These are phyloP conservation scores for Acer campestre DNA, from an alignment of 345 rosid species.

Conservation along the genomic window DNA sequence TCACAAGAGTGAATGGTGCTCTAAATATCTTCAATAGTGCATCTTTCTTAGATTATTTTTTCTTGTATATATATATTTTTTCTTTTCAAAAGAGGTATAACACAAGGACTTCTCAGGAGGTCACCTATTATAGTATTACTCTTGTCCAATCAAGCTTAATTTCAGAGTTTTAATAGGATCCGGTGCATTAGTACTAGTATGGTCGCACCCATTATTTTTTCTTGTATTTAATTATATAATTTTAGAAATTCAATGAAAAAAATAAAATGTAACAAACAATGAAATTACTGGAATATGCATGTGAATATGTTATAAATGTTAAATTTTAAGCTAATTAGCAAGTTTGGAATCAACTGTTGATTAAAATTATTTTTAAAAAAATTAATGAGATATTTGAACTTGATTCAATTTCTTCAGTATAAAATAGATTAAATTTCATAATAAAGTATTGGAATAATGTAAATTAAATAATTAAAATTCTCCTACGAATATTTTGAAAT, in stretches of 20 bases:
- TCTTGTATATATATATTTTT: no score
- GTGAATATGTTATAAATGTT: no score
- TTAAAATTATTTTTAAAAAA: no score
- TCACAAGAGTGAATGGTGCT: neutral
- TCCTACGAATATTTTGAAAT: neutral
- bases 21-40: neutral
- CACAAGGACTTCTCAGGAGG: no score
- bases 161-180: no score
- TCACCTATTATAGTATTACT: no score
- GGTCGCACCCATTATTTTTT: neutral
- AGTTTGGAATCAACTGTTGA: no score
- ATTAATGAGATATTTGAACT: neutral
- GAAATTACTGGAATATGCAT: neutral
- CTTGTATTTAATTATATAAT: no score
- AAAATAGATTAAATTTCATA: neutral
- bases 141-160: no score
- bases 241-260: no score
- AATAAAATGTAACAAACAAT: neutral
- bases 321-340: neutral
- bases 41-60: neutral
- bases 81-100: no score
- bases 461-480: neutral
- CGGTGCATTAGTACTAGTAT: no score
- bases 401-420: neutral
- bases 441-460: neutral